Base-by-base conservation (phyloP, 2,329 filamentous ascomycete genomes). In the Volutella citrinella region DNA sequence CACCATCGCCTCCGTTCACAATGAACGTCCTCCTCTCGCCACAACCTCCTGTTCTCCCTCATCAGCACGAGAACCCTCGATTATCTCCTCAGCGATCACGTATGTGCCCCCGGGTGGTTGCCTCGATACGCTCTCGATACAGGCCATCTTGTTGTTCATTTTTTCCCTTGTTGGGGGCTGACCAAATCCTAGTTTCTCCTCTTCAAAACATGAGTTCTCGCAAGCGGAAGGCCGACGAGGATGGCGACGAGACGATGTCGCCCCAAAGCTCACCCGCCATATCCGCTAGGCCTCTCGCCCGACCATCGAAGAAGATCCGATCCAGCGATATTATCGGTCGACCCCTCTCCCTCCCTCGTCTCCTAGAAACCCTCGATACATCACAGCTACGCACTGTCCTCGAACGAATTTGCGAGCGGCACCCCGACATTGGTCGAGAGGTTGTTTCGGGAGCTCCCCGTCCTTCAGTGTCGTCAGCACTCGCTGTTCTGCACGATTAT, bases 321-420 rank as follows among this genome's bases (percentile, higher is more conserved):
- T 68, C 69, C 11, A 74, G 82, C 49, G 89, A 94, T 50, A 61
- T 88, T 40, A 59, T 64, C 28, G 76, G 76, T n/a, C 69, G 75
- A 17, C 73, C 73, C 13, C 64, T 80, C 25, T 53, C 68, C 3
- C 66, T 80, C 7, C 70, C 74, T 37, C 83, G 93, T 54, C 77
- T 98, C n/a, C 80, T 98, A 43, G 91, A 98, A 66, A 97, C 93
- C 1, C 78, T 98, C 27, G 87, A 94, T 55, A 83, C 82, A 40
- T 78, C 86, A 40, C 87, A 94, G 48, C 76, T 98, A 54, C 82
- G 91, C 49, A 80, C 79, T 21, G 82, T 96, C 3, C 75, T 98
- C n/a, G 87, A 90, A 59, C 83, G 85, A 34, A 86, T 98, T 57
- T 96, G 90, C 68, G 86, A 95, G 55, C 80, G 85, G 49, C 88